These are phyloP conservation scores for Rutidosis leptorrhynchoides DNA, from an alignment of 129 eudicot genomes.

Conservation along the genomic window DNA sequence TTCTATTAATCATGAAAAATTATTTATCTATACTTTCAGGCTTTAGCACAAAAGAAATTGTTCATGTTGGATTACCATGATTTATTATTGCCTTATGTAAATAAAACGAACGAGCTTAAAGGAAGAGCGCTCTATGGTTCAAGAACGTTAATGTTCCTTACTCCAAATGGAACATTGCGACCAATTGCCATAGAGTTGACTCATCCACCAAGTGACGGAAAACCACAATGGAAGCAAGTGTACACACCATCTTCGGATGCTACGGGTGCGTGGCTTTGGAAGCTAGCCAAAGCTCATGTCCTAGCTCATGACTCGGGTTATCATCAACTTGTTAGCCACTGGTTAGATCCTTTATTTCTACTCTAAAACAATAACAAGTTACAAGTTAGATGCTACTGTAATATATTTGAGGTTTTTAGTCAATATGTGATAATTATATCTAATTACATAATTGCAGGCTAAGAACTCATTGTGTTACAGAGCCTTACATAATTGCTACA, in stretches of 20 bases:
- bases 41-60: constrained; percentile 52
- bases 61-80: constrained; percentile 74
- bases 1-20: too few relatives aligned
- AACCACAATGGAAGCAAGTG: constrained; percentile 69
- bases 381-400: too few relatives aligned
- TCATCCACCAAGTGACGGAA: constrained; percentile 51
- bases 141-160: constrained; percentile 56
- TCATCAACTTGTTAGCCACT: constrained; percentile 65
- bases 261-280: constrained; percentile 60
- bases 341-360: constrained; percentile 36
- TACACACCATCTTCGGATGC: constrained; percentile 37
- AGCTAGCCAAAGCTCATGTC: constrained; percentile 59
- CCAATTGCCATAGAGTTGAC: constrained; percentile 75
- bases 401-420: too few relatives aligned
- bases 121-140: constrained; percentile 68
- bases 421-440: too few relatives aligned
- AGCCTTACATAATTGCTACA: constrained; percentile 43
- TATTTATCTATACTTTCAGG: constrained; percentile 33
- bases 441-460: too few relatives aligned
- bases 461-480: constrained; percentile 39
- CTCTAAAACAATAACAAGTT: too few relatives aligned
- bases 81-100: constrained; percentile 59
- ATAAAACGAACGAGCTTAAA: constrained; percentile 49
- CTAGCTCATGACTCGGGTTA: constrained; percentile 63
- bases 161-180: constrained; percentile 41